Base-by-base conservation (phyloP, 2,329 filamentous ascomycete species). In the Ophiostoma australiae region DNA sequence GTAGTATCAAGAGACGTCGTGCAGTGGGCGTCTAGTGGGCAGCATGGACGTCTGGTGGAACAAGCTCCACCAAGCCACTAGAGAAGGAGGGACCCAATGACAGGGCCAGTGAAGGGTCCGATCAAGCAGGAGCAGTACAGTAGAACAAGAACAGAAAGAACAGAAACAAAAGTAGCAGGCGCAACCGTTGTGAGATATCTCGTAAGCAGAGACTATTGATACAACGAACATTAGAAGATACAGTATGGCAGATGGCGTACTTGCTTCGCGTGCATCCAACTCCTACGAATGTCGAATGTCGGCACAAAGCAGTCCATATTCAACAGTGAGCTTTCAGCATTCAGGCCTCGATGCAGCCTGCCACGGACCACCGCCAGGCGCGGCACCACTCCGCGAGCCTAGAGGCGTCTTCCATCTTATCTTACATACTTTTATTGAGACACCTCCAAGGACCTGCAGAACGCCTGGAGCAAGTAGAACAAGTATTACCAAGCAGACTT, bases 401-500 rank as follows among this genome's bases (percentile, higher is more conserved):
- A n/a, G 44, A n/a, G 44, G 27, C 39, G 39, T 41, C 39, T 41
- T 41, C 44, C 20, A 48, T n/a, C 17, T 48, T 48, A 48, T 48
- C 44, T 7, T 4, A 4, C 5, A 3, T 44, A 17, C 15, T 13
- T 41, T 31, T 39, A 39, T 11, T 11, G 11, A 39, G 37, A 31
- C 37, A 39, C 37, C 35, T 37, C 37, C 13, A 39, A 39, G 13
- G 8, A 39, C 37, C 37, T 39, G 3, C n/a, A n/a, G n/a, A 17
- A 17, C 41, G 20, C 44, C 44, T 48, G 17, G 52, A 13, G 52
- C n/a, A 58, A 58, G 52, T 58, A 31, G 52, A 58, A 58, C 52
- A 58, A 58, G 10, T 58, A 58, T 58, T 58, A 31, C 52, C 52
- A 58, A 58, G n/a, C 52, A 58, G 13, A 58, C 52, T 58, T 58